Evolutionary conservation across 768 basidiomycete species (phyloP).

Genomic region (Trametes cingulata): DNA sequence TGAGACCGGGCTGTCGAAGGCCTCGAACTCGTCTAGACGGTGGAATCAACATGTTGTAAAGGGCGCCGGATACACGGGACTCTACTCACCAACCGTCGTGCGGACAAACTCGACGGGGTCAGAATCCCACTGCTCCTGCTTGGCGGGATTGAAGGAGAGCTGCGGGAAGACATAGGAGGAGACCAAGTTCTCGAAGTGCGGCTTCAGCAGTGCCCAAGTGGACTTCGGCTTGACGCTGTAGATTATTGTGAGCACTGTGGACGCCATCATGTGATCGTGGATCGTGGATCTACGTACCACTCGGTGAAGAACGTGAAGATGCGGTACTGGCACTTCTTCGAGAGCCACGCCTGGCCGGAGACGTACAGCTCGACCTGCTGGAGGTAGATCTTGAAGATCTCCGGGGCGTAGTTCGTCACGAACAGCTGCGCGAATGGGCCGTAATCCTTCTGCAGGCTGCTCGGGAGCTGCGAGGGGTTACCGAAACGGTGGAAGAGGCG

Average conservation of each 20-base stretch:
- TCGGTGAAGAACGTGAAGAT: constrained; percentile 86
- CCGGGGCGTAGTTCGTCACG: constrained; percentile 75
- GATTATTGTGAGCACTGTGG: background rate
- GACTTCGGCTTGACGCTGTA: constrained; percentile 86
- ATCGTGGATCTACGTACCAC: constrained; percentile 51
- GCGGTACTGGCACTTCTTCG: constrained; percentile 80
- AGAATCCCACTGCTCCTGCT: constrained; percentile 70
- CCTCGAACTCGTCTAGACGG: constrained; percentile 79
- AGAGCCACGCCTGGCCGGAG: constrained; percentile 75
- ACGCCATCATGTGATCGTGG: background rate
- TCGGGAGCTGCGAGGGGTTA: constrained; percentile 84
- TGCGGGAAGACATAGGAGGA: constrained; percentile 85
- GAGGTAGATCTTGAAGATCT: constrained; percentile 82
- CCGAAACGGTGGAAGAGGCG: constrained; percentile 85
- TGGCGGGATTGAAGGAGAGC: constrained; percentile 71
- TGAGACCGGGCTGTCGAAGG: constrained; percentile 72
- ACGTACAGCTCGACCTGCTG: constrained; percentile 70
- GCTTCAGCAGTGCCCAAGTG: constrained; percentile 88
- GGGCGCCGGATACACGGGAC: background rate
- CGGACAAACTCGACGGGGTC: constrained; percentile 86
- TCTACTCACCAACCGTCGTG: constrained; percentile 62
- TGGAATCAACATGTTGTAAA: background rate
- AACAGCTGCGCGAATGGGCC: constrained; percentile 75
- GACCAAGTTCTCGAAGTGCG: constrained; percentile 78
- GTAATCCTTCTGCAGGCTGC: constrained; percentile 69